Conservation (phyloP, 2,329 filamentous ascomycete genomes). For the Rhexocercosporidium sp. region DNA sequence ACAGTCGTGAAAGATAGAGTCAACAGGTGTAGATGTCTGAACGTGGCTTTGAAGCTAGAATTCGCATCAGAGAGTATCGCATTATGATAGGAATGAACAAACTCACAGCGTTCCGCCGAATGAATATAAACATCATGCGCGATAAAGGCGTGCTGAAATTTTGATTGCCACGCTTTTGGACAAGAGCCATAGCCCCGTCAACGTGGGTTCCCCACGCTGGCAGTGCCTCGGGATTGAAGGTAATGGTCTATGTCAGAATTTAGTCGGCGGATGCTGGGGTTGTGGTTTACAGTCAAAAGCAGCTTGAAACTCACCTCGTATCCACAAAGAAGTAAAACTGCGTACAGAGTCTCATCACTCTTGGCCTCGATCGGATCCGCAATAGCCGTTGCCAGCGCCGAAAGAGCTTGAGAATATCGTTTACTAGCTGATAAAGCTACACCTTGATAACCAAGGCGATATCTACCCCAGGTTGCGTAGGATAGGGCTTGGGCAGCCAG, state of each 20-base stretch:
- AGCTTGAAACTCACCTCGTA: slow-evolving; percentile 25
- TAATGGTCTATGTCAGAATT: slow-evolving; percentile 23
- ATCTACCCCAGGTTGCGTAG: slow-evolving; percentile 21
- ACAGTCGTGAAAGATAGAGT: slow-evolving; percentile 20
- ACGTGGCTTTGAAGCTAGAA: slow-evolving; percentile 23
- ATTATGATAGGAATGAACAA: background rate
- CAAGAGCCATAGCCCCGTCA: slow-evolving; percentile 23
- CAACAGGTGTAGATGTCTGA: slow-evolving; percentile 21
- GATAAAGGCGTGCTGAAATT: slow-evolving; percentile 15
- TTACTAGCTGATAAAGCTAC: slow-evolving; percentile 15
- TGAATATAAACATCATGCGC: slow-evolving; percentile 29
- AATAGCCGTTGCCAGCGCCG: slow-evolving; percentile 18
- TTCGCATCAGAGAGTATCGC: slow-evolving; percentile 2
- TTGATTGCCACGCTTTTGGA: slow-evolving; percentile 22
- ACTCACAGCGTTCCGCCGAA: slow-evolving; percentile 26
- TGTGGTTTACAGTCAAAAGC: background rate
- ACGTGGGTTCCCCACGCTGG: slow-evolving; percentile 26
- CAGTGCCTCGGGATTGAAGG: slow-evolving; percentile 20
- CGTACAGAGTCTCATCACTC: slow-evolving; percentile 26
- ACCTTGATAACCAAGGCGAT: background rate
- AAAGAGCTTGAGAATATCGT: slow-evolving; percentile 20
- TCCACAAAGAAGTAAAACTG: slow-evolving; percentile 29
- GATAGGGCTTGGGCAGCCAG: slow-evolving; percentile 25
- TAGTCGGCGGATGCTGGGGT: background rate
- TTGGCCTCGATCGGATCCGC: slow-evolving; percentile 25